Evolutionary conservation across 2,329 filamentous ascomycete genomes (phyloP), one percentile per base, ranked within the genome.

Genomic region (Scleromitrula shiraiana): DNA sequence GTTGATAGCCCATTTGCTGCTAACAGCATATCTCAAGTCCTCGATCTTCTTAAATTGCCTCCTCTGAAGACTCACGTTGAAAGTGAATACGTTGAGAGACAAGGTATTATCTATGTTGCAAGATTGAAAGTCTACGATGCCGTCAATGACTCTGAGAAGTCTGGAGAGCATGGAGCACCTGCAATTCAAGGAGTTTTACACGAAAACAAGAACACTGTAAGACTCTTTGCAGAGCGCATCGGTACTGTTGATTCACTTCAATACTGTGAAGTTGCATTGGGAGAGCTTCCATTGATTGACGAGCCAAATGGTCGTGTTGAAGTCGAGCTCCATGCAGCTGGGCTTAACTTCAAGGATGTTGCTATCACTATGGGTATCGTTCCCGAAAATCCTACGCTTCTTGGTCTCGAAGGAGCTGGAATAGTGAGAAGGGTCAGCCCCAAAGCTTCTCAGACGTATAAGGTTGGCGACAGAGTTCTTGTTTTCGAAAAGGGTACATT

Each of bases 21-120:
- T n/a, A n/a, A n/a, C n/a, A n/a, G n/a, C n/a, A n/a, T n/a, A n/a
- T n/a, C n/a, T n/a, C n/a, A n/a, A n/a, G n/a, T n/a, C n/a, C 29
- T 43, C 30, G 23, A 46, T 19, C 38, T 51, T 6, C 33, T 51
- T 6, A 24, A 17, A 5, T 29, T 37, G 17, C 14, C 29, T 7
- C 24, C 35, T 1, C 22, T 24, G 3, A 39, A 47, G 19, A 12
- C 5, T 3, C 20, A 23, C 5, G 33, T 50, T 10, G 63, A 65
- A 6, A 55, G 40, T 6, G 61, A 67, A 45, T 65, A 60, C 33
- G 52, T 53, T 17, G 62, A 65, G 46, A 55, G 60, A 0, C 50
- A 60, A 15, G 62, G 63, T 5, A 32, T 62, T 3, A 6, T 65
- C 0, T 44, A 53, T 19, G 42, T 63, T 7, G 55, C 12, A 26